Percentiles rank a stretch among this genome's conserved stretches.
Conservation (phyloP, 257 asterid genomes). For the Haberlea rhodopensis region DNA sequence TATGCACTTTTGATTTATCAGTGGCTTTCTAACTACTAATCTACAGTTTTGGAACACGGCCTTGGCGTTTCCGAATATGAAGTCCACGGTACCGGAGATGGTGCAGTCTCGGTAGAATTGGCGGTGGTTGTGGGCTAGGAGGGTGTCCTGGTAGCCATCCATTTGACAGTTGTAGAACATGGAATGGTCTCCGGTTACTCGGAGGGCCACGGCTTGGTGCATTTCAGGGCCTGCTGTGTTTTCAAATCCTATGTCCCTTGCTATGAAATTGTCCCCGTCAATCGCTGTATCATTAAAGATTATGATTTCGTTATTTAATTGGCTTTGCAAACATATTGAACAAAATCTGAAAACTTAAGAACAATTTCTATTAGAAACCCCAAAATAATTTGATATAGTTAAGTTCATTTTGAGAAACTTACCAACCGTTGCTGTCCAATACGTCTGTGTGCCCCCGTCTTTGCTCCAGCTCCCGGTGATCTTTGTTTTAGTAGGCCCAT, state of each 20-base stretch:
- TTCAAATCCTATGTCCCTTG: conserved; percentile 59
- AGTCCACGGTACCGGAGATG: conserved; percentile 77
- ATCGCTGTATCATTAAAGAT: conserved; percentile 38
- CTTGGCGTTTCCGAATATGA: conserved; percentile 67
- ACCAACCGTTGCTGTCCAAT: conserved; percentile 54
- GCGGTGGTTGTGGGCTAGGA: conserved; percentile 66
- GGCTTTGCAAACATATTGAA: too few species aligned
- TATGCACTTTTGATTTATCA: conserved; percentile 45
- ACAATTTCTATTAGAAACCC: too few species aligned
- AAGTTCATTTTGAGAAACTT: conserved; percentile 1
- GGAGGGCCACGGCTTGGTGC: conserved; percentile 78
- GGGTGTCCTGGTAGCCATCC: conserved; percentile 84
- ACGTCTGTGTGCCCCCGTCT: conserved; percentile 44
- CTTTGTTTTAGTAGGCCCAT: conserved; percentile 61
- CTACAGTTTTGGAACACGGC: conserved; percentile 70
- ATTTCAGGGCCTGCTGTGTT: conserved; percentile 62
- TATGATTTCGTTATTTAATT: not conserved
- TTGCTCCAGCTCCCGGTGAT: conserved; percentile 46
- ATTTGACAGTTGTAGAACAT: conserved; percentile 66
- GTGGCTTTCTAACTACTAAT: conserved; percentile 46
- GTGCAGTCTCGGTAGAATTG: conserved; percentile 77
- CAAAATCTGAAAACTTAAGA: too few species aligned
- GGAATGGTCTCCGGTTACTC: conserved; percentile 64
- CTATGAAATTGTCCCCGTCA: conserved; percentile 67
- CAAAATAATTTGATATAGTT: too few species aligned